Percentiles rank a stretch among this genome's conserved stretches.
Evolutionary conservation across 192 early-diverging fungal genomes (phyloP).

Genomic region (Spinellus fusiger): DNA sequence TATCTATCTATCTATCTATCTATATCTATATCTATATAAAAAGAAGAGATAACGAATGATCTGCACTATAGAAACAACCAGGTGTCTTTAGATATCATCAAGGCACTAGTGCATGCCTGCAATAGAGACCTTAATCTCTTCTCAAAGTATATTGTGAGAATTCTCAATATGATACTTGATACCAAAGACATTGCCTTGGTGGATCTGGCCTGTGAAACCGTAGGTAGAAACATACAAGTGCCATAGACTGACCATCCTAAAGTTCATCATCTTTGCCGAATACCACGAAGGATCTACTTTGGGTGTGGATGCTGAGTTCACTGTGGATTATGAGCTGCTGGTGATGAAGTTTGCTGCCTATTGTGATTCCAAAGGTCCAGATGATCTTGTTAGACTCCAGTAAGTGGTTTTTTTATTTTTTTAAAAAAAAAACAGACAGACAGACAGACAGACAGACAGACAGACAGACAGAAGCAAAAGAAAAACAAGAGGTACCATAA

Average conservation of each 20-base stretch:
- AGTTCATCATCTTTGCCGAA: conserved; percentile 67
- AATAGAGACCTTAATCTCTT: conserved; percentile 75
- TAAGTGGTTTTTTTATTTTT: conserved; percentile 3
- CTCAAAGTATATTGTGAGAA: conserved; percentile 69
- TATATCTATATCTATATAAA: not conserved
- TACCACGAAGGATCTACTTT: conserved; percentile 66
- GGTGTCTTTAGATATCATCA: conserved; percentile 70
- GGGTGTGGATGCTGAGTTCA: conserved; percentile 61
- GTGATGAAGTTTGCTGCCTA: conserved; percentile 47
- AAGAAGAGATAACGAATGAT: not conserved
- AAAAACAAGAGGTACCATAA: conserved; percentile 4
- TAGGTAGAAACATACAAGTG: conserved; percentile 23
- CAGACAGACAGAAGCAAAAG: too few species aligned
- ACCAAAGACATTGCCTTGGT: conserved; percentile 56
- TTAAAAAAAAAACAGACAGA: not conserved
- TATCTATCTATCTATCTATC: too few species aligned
- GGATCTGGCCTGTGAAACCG: conserved; percentile 52
- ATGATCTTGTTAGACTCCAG: conserved; percentile 18
- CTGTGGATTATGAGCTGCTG: conserved; percentile 49
- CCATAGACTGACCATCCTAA: not conserved
- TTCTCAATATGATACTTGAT: conserved; percentile 55
- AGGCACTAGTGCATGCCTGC: conserved; percentile 66
- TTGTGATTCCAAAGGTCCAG: conserved; percentile 28
- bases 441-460: too few species aligned
- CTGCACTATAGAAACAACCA: conserved; percentile 44